Base-by-base conservation (phyloP, 1,284 basidiomycete species). In the Heterobasidion irregulare region DNA sequence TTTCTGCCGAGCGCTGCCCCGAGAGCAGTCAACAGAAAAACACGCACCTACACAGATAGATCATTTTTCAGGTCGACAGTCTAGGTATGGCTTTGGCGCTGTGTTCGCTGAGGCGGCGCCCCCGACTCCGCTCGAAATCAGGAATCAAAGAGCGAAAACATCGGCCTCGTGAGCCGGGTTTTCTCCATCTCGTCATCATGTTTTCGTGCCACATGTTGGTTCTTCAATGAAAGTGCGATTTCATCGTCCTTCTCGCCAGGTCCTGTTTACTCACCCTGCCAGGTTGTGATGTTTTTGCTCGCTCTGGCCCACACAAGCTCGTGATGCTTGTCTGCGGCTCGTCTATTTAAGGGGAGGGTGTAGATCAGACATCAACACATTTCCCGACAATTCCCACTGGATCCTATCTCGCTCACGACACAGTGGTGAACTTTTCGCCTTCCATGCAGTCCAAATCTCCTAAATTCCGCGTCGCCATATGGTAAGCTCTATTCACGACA, bases 401-500 rank as follows among this genome's bases (percentile, higher is more conserved):
- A 5, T 26, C 26, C 26, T 26, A 26, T 26, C 4, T 26, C 26
- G 6, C 26, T 6, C 6, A 26, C 26, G 4, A 26, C 26, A 26
- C 26, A 26, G 26, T 26, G 26, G 26, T 26, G 26, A 26, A 26
- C 38, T 41, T n/a, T 8, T 7, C 12, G 38, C 12, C 12, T 7
- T 41, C 3, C n/a, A 41, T 41, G 38, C 38, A 41, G 10, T 8
- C 38, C 38, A 41, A 41, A 41, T n/a, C 38, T n/a, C n/a, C 12
- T 7, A 66, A 63, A 53, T 58, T 69, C 55, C 60, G 59, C 12
- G 64, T 70, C 35, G 67, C 67, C 7, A 66, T 69, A 48, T 66
- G 65, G 68, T 68, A 56, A 16, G 6, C 35, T 9, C 46, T 50
- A 44, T 44, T 33, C 6, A 32, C 7, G 48, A 26, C 26, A 5